Base-by-base conservation (phyloP, 495 filamentous ascomycete species). In the Hyphodiscus hymeniophilus region DNA sequence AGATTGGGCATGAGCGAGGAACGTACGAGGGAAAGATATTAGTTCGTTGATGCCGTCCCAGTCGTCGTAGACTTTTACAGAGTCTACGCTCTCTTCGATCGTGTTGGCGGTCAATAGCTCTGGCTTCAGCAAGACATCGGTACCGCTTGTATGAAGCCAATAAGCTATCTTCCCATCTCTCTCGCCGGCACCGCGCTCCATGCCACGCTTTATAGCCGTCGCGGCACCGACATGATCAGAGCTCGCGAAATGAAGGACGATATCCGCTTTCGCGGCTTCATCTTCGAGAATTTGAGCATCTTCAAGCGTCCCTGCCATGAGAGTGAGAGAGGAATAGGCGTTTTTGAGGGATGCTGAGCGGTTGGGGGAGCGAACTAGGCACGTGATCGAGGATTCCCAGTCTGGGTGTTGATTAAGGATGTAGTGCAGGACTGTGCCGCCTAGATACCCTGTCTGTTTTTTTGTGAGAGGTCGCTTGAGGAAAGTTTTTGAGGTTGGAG, bases 391-490 rank as follows among this genome's bases (percentile, higher is more conserved):
- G 57, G 80, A 70, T 34, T 85, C 68, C 60, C 77, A 83, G 28
- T 89, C 78, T 0, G 83, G 85, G 57, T 89, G 80, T 10, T 77
- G 68, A 7, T 74, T 65, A 35, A 64, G 54, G 17, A 90, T 61
- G 13, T 64, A 63, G 50, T 77, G 77, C 28, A 89, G 70, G 24
- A 70, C 73, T 54, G 89, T 84, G 15, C 88, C 85, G 20, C 84
- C 86, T 50, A 90, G 85, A 57, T 89, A 91, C 30, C 85, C 85
- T 49, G 74, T 85, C n/a, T 63, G 71, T 31, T 82, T 80, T 5
- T 12, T 18, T 15, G 15, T 40, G 3, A 20, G 20, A 21, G 5
- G 17, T 4, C 15, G 34, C 6, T 36, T 36, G 15, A 21, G 4
- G 22, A 5, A 10, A 2, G n/a, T n/a, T n/a, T n/a, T n/a, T n/a